Base-by-base conservation (phyloP, 768 basidiomycete genomes). In the Omphalotus guepiniiformis region DNA sequence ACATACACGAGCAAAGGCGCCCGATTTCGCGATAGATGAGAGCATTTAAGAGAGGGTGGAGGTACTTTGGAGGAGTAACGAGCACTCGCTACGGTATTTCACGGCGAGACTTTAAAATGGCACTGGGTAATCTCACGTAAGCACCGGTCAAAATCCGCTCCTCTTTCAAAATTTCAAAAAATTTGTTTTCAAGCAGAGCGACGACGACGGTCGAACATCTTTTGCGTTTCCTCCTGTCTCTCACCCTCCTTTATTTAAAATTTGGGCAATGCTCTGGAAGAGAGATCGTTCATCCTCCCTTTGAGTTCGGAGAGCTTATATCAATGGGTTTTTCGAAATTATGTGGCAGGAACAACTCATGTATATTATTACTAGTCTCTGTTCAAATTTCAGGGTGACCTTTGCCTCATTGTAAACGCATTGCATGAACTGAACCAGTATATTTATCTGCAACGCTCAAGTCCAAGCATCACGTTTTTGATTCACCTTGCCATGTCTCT, bases 301-400 rank as follows among this genome's bases (percentile, higher is more conserved):
- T 86, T 88, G 87, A 88, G 87, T 88, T 88, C 82, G 85, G 73
- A 61, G 68, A 61, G 63, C 74, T 74, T 68, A 70, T 19, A 68
- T 28, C 16, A 42, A 53, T 80, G 80, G 78, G 78, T 70, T 68
- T 70, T 73, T 73, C 79, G 85, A 84, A 91, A 89, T 91, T 90
- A 71, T 79, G 85, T 66, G 68, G 79, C 35, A 84, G 84, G 73
- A 70, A 86, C 74, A 88, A 71, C 49, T 51, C 52, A 49, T 50
- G 47, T 54, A 51, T 49, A 22, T 49, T 50, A 44, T 25, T 56
- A 40, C 34, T 30, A 37, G 27, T 25, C 37, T 6, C 13, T 28
- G 29, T 47, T 18, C 2, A 50, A 42, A 49, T 34, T n/a, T 32
- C 28, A 21, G 18, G 16, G 44, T 37, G 25, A 39, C 38, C 25